Percentiles rank a stretch among this genome's conserved stretches.
Evolutionary conservation across 2,329 filamentous ascomycete genomes (phyloP).

Genomic region (Ceratocystis eucalypticola): DNA sequence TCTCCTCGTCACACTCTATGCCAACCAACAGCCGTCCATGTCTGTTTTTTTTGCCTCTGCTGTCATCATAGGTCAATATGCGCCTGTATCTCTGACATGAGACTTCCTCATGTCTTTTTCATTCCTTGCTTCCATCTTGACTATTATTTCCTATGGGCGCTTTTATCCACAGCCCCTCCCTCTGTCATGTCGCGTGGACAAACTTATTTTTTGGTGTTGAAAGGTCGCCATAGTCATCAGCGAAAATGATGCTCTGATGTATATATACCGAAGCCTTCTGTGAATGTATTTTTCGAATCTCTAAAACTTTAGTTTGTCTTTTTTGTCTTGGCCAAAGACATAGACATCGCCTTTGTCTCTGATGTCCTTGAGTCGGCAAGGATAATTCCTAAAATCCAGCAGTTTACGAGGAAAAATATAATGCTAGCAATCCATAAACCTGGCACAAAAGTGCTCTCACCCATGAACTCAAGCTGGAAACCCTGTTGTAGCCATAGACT

Average conservation of each 20-base stretch:
- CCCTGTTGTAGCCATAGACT: conserved; percentile 63
- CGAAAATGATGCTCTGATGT: neutral
- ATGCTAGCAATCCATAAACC: conserved; percentile 67
- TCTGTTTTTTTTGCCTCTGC: neutral
- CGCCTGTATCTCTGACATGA: neutral
- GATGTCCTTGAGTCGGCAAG: conserved; percentile 45
- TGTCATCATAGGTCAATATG: neutral
- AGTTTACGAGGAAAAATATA: conserved; percentile 72
- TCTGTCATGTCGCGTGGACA: neutral
- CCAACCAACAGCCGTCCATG: neutral
- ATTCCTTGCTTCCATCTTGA: neutral
- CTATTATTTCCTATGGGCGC: neutral
- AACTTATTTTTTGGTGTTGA: neutral
- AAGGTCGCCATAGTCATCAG: neutral
- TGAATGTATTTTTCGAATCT: neutral
- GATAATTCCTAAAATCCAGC: conserved; percentile 73
- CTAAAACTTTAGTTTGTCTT: neutral
- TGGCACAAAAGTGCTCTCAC: conserved; percentile 68
- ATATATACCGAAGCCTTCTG: neutral
- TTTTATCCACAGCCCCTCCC: neutral
- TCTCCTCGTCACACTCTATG: neutral
- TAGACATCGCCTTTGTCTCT: neutral
- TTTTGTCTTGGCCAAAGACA: neutral
- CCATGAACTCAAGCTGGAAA: conserved; percentile 66
- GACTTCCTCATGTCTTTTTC: neutral